Conservation (phyloP, 2,329 filamentous ascomycete genomes). For the Fusarium liriodendri region DNA sequence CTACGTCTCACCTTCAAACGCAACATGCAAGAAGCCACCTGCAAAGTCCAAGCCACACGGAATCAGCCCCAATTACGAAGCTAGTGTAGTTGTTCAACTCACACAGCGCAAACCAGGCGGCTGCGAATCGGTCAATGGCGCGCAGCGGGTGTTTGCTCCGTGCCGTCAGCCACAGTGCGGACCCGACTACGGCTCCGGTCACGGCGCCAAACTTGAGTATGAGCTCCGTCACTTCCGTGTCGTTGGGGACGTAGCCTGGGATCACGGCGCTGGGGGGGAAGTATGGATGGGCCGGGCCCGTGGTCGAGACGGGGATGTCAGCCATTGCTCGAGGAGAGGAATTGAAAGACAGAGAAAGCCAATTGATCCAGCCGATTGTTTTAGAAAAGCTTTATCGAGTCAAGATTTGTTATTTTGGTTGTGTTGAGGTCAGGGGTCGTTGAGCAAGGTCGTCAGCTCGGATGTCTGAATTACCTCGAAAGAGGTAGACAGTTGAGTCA, state of each 20-base stretch:
- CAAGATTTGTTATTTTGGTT: background rate
- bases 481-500: background rate
- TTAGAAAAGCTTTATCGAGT: background rate
- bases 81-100: conserved; percentile 3
- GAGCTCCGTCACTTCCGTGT: conserved; percentile 51
- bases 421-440: background rate
- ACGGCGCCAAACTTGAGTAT: conserved; percentile 51
- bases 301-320: conserved; percentile 5
- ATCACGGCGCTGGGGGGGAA: conserved; percentile 58
- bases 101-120: conserved; percentile 69
- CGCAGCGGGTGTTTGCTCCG: conserved; percentile 36
- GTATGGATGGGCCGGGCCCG: conserved; percentile 58
- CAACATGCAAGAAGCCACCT: conserved; percentile 79
- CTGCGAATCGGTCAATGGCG: conserved; percentile 54
- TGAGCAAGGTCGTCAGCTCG: background rate
- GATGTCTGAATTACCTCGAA: background rate
- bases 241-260: conserved; percentile 59
- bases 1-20: conserved; percentile 76
- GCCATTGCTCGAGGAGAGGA: background rate
- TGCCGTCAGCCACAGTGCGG: conserved; percentile 42
- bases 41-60: background rate
- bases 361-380: no score
- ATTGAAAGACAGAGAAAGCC: background rate
- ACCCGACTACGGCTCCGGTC: conserved; percentile 50
- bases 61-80: background rate